A percentile compares a stretch with the other conserved stretches of the same genome.
phyloP scores from a whole-genome alignment of 2,329 filamentous ascomycete species.

The Botryosphaeria dothidea region DNA sequence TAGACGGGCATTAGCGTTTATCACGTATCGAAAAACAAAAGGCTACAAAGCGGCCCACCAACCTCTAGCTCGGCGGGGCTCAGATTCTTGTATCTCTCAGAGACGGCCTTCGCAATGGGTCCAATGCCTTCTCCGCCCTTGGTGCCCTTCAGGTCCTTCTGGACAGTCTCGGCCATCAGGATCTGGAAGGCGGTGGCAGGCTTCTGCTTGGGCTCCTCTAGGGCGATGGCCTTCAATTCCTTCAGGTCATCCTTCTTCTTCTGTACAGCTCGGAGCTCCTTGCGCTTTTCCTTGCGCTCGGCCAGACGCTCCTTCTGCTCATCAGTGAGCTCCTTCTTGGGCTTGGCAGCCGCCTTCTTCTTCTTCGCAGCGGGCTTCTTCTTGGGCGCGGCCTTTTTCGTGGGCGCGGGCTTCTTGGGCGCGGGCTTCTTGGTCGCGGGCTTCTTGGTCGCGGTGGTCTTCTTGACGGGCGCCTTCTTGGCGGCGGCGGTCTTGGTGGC shows the following conservation, averaged over 20 bases:
- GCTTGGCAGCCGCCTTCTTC: constrained; percentile 24
- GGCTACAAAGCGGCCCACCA: not conserved
- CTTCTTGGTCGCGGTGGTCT: constrained; percentile 11
- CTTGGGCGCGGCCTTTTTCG: constrained; percentile 11
- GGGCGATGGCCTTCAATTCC: constrained; percentile 39
- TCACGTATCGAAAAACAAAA: not conserved
- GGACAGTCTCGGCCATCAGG: not conserved
- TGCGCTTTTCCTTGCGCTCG: constrained; percentile 30
- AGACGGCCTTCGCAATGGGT: constrained; percentile 10
- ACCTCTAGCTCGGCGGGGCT: constrained; percentile 39
- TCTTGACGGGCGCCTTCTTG: constrained; percentile 17
- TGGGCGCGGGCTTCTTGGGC: not conserved
- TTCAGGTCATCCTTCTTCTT: constrained; percentile 29
- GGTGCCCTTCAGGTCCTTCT: not conserved
- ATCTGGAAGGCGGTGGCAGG: constrained; percentile 23
- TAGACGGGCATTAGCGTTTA: not conserved
- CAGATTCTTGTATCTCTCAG: constrained; percentile 29
- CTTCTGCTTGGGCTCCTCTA: constrained; percentile 33
- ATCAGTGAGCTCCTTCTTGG: constrained; percentile 24
- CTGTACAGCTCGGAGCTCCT: constrained; percentile 29
- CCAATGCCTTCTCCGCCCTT: too few species aligned
- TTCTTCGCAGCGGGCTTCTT: constrained; percentile 24
- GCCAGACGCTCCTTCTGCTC: constrained; percentile 25
- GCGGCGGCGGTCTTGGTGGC: constrained; percentile 29
- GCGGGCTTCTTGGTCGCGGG: not conserved